These are phyloP conservation scores for Cotoneaster glaucophyllus DNA, from an alignment of 306 rosid species.

Conservation along the genomic window DNA sequence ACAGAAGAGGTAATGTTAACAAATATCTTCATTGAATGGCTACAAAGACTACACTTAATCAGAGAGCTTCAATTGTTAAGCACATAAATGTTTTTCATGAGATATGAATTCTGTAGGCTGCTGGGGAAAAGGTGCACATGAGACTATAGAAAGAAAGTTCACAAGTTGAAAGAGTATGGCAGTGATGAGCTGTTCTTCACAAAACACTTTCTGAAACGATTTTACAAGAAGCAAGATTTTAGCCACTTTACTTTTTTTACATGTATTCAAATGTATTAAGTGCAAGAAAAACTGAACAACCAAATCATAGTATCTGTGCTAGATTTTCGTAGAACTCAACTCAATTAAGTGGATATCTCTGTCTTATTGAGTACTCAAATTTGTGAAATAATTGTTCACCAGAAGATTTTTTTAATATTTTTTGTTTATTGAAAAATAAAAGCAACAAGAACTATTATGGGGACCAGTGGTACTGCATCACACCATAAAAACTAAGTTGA, in stretches of 20 bases:
- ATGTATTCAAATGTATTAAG: neutral
- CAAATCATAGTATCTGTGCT: neutral
- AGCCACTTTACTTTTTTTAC: neutral
- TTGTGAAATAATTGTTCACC: neutral
- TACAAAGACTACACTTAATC: constrained; percentile 10
- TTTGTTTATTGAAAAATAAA: neutral
- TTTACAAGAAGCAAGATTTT: neutral
- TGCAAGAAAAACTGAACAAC: neutral
- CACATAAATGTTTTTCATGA: neutral
- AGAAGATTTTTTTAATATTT: neutral
- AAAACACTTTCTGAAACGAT: neutral
- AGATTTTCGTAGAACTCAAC: neutral
- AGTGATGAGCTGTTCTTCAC: neutral
- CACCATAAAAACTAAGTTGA: constrained; percentile 14
- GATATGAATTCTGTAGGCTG: neutral
- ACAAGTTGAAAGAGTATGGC: neutral
- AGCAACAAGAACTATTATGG: neutral
- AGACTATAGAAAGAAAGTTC: neutral
- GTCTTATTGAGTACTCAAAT: neutral
- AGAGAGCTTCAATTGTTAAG: neutral
- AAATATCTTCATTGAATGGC: constrained; percentile 3
- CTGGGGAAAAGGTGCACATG: neutral
- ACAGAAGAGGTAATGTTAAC: constrained; percentile 4
- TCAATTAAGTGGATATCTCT: neutral
- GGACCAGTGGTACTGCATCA: constrained; percentile 9